These are phyloP conservation scores for Paecilomyces sp. DNA, from an alignment of 2,329 filamentous ascomycete genomes.

Conservation along the genomic window DNA sequence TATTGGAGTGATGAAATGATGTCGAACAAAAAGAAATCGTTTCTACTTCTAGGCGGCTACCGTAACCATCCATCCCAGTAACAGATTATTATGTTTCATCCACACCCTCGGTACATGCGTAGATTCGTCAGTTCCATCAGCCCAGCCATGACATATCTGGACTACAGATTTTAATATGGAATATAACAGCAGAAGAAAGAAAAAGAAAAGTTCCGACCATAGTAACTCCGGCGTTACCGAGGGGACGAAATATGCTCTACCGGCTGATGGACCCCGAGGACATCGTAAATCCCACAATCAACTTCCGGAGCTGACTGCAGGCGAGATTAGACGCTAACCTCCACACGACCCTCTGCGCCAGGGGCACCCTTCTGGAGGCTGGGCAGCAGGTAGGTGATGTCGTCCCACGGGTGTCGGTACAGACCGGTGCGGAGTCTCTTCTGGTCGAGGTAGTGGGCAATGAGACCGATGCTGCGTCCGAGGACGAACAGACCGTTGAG, in stretches of 20 bases:
- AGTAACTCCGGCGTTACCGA: conserved; percentile 29
- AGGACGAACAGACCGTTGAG: conserved; percentile 99
- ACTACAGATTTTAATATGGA: conserved; percentile 18
- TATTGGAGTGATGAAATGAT: no score
- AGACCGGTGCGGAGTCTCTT: conserved; percentile 97
- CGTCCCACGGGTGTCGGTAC: conserved; percentile 99
- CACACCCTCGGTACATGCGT: conserved; percentile 1
- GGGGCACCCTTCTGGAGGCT: conserved; percentile 64
- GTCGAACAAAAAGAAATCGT: not conserved
- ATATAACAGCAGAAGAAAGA: conserved; percentile 19
- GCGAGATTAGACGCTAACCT: conserved; percentile 63
- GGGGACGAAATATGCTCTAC: conserved; percentile 25
- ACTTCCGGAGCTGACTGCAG: conserved; percentile 6
- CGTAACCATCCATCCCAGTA: not conserved
- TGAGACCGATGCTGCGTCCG: conserved; percentile 93
- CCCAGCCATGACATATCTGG: conserved; percentile 23
- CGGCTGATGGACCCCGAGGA: conserved; percentile 19
- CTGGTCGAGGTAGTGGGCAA: conserved; percentile 99
- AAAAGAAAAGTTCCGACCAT: conserved; percentile 22
- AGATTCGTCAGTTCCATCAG: conserved; percentile 18
- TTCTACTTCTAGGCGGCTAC: not conserved
- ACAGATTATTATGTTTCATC: not conserved
- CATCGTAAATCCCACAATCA: conserved; percentile 6
- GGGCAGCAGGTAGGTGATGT: conserved; percentile 91
- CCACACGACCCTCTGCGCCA: conserved; percentile 77